A percentile compares a stretch with the other conserved stretches of the same genome.
phyloP scores from a whole-genome alignment of 129 eudicot species.

The Erigeron canadensis region DNA sequence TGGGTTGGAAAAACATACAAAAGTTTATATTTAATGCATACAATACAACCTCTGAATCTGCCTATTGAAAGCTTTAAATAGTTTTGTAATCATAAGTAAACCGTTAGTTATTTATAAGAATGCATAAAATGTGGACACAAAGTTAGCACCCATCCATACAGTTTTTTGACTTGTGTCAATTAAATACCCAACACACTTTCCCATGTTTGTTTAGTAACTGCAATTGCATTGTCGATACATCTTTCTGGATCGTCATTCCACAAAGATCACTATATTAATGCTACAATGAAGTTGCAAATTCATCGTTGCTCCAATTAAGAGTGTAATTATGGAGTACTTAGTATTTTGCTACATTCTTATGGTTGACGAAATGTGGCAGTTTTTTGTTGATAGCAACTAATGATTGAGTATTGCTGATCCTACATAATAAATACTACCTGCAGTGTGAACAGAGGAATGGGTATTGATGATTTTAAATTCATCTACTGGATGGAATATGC shows the following conservation, averaged over 20 bases:
- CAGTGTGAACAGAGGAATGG: slow-evolving; percentile 90
- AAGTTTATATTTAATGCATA: no score
- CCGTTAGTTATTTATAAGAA: no score
- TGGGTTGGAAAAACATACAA: no score
- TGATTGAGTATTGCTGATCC: slow-evolving; percentile 17
- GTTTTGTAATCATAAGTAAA: no score
- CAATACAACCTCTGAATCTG: no score
- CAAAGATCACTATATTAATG: slow-evolving; percentile 40
- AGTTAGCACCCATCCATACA: no score
- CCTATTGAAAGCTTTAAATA: no score
- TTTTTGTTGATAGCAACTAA: background rate
- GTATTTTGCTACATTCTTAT: slow-evolving; percentile 21
- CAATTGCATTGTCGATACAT: slow-evolving; percentile 39
- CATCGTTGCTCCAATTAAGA: slow-evolving; percentile 28
- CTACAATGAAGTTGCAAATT: slow-evolving; percentile 31
- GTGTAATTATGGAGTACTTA: slow-evolving; percentile 17
- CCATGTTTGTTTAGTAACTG: background rate
- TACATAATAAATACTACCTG: slow-evolving; percentile 20
- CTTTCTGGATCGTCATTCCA: slow-evolving; percentile 42
- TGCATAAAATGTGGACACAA: no score
- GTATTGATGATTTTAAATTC: slow-evolving; percentile 88
- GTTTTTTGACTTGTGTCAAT: no score
- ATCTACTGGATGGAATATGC: slow-evolving; percentile 99
- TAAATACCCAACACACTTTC: background rate
- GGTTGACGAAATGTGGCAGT: background rate